Conservation (phyloP, 2,329 filamentous ascomycete species). For the Periconia sp. region DNA sequence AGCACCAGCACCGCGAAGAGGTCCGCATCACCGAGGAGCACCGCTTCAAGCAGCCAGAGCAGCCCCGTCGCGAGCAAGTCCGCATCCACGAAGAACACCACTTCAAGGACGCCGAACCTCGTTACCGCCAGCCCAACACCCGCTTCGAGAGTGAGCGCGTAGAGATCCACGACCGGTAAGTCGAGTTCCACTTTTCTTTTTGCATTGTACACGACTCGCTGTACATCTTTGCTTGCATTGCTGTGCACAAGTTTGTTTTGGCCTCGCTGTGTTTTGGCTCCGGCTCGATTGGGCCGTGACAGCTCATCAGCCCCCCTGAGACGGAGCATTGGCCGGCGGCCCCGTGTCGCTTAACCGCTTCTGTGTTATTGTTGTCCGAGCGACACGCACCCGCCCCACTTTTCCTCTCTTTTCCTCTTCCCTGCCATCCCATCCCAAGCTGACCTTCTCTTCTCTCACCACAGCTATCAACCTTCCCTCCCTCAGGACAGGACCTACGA, state of each 20-base stretch:
- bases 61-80: constrained; percentile 29
- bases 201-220: constrained; percentile 1
- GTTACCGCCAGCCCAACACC: not conserved
- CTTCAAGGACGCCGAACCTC: constrained; percentile 24
- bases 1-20: constrained; percentile 31
- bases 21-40: constrained; percentile 38
- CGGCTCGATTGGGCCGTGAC: constrained; percentile 1
- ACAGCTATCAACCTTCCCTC: constrained; percentile 60
- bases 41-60: constrained; percentile 28
- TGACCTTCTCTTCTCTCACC: constrained; percentile 39
- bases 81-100: constrained; percentile 38
- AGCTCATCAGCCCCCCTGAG: constrained; percentile 37
- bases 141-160: constrained; percentile 18
- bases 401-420: constrained; percentile 40
- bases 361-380: constrained; percentile 44
- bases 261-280: constrained; percentile 15
- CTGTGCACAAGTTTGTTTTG: constrained; percentile 19
- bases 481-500: constrained; percentile 56
- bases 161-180: constrained; percentile 36
- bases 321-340: constrained; percentile 33
- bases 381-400: constrained; percentile 41
- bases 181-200: constrained; percentile 5
- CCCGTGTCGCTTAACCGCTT: constrained; percentile 35
- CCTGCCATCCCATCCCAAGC: constrained; percentile 32
- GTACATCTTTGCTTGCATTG: not conserved